Conservation (phyloP, 768 basidiomycete genomes). For the Filobasidium wieringae region DNA sequence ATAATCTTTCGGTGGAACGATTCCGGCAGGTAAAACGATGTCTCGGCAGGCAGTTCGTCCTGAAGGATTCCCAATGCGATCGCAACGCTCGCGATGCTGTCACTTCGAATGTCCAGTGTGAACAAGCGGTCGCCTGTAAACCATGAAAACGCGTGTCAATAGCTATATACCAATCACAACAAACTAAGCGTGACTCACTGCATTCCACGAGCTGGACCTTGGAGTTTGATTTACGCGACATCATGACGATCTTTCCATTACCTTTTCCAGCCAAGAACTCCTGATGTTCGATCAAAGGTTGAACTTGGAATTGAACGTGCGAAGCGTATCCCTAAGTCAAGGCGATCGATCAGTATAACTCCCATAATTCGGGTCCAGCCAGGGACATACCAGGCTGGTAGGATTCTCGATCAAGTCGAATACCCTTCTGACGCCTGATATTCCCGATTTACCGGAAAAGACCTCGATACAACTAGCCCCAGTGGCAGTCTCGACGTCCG, state of each 20-base stretch:
- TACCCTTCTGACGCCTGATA: neutral
- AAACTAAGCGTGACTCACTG: neutral
- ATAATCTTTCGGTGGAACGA: constrained; percentile 98
- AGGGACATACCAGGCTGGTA: neutral
- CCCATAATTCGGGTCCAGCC: neutral
- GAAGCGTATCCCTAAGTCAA: neutral
- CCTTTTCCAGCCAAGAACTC: constrained; percentile 98
- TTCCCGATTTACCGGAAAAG: neutral
- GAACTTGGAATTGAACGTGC: constrained; percentile 85
- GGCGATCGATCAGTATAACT: neutral
- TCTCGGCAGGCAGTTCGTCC: constrained; percentile 95
- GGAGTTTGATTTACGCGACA: constrained; percentile 92
- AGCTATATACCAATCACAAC: neutral
- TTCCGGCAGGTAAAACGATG: constrained; percentile 97
- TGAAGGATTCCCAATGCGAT: constrained; percentile 71
- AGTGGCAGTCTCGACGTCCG: neutral
- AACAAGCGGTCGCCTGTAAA: constrained; percentile 59
- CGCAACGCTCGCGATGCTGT: neutral
- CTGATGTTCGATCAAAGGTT: constrained; percentile 91
- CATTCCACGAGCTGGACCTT: constrained; percentile 51
- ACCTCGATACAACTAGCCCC: neutral
- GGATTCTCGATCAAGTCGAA: neutral
- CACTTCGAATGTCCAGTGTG: constrained; percentile 53
- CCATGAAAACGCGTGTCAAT: neutral
- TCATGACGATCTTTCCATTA: constrained; percentile 99